phyloP scores from a whole-genome alignment of 108 stramenopile genomes.

The Chaetoceros muelleri region DNA sequence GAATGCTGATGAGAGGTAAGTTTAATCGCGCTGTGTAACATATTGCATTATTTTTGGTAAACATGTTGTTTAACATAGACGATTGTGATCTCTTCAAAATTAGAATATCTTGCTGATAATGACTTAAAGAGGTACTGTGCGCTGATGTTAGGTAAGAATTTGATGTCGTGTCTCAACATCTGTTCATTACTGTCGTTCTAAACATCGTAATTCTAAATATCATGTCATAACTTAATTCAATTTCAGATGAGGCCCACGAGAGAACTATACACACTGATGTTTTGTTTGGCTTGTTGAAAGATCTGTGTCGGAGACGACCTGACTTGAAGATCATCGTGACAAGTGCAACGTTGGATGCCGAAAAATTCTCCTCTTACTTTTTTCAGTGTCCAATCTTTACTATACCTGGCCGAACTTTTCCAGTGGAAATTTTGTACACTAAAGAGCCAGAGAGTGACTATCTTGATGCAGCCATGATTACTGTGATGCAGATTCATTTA shows the following conservation, averaged over 20 bases:
- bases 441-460: conserved; percentile 97
- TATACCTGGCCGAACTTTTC: conserved; percentile 95
- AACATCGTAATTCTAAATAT: no score
- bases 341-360: conserved; percentile 93
- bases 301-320: conserved; percentile 75
- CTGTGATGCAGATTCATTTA: conserved; percentile 98
- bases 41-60: no score
- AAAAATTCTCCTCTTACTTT: conserved; percentile 96
- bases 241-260: conserved; percentile 99
- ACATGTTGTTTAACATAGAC: conserved; percentile 16
- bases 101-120: conserved; percentile 86
- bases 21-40: no score
- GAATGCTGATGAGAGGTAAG: conserved; percentile 99
- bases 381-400: conserved; percentile 94
- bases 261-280: conserved; percentile 98
- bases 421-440: conserved; percentile 95
- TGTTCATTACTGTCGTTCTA: no score
- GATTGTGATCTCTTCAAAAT: no score
- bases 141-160: conserved; percentile 87
- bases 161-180: no score
- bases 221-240: no score
- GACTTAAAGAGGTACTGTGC: conserved; percentile 80
- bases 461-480: conserved; percentile 91
- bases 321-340: conserved; percentile 94
- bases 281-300: conserved; percentile 94